phyloP scores from a whole-genome alignment of 2,329 filamentous ascomycete genomes.

The Pseudogymnoascus sp. region DNA sequence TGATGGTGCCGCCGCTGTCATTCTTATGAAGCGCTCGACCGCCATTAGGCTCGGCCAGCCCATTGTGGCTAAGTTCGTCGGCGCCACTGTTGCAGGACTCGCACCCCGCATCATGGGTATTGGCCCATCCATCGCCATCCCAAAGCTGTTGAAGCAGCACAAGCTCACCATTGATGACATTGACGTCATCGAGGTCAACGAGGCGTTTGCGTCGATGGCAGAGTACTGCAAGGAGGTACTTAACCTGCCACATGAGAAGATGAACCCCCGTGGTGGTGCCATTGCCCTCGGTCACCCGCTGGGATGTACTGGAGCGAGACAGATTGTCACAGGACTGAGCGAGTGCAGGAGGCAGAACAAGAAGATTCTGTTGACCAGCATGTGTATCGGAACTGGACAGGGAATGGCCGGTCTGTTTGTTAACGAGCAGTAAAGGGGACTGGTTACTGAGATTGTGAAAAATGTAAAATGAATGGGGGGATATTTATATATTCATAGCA shows the following conservation, averaged over 20 bases:
- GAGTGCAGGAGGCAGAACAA: conserved; percentile 78
- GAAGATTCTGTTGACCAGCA: conserved; percentile 85
- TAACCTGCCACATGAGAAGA: conserved; percentile 63
- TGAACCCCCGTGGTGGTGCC: conserved; percentile 74
- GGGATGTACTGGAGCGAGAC: conserved; percentile 68
- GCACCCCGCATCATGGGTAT: conserved; percentile 97
- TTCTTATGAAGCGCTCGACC: conserved; percentile 90
- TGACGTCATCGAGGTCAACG: conserved; percentile 90
- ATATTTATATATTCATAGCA: not conserved
- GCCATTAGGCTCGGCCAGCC: conserved; percentile 81
- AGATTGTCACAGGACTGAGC: conserved; percentile 83
- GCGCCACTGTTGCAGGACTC: conserved; percentile 81
- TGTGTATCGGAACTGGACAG: conserved; percentile 70
- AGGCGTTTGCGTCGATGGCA: conserved; percentile 96
- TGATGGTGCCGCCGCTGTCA: conserved; percentile 80
- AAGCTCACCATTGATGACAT: conserved; percentile 72
- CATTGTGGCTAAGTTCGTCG: conserved; percentile 90
- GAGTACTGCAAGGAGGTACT: conserved; percentile 80
- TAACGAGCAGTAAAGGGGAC: conserved; percentile 39
- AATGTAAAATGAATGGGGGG: not conserved
- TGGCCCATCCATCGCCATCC: conserved; percentile 63
- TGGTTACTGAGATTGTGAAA: not conserved
- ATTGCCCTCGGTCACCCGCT: conserved; percentile 78
- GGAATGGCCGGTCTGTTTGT: conserved; percentile 61
- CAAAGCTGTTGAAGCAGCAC: conserved; percentile 77